Percentiles rank a stretch among this genome's conserved stretches.
phyloP scores from a whole-genome alignment of 2,329 filamentous ascomycete genomes.

The Ascochyta fabae region DNA sequence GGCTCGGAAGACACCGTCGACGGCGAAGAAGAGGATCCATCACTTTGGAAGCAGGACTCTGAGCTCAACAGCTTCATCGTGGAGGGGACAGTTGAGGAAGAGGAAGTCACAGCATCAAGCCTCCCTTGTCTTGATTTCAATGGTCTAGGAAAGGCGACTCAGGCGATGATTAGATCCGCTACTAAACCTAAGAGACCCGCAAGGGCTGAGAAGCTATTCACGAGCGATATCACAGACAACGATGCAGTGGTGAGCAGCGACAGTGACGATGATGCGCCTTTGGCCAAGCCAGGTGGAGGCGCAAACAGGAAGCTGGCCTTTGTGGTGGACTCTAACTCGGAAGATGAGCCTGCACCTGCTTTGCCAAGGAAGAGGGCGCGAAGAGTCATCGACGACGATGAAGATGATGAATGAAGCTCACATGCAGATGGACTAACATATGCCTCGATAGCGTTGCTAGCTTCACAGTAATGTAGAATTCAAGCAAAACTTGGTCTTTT shows the following conservation, averaged over 20 bases:
- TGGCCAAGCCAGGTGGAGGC: constrained; percentile 16
- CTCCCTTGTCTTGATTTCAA: constrained; percentile 37
- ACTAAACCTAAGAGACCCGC: constrained; percentile 28
- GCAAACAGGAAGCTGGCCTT: constrained; percentile 24
- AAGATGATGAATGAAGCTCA: constrained; percentile 34
- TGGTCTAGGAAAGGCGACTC: constrained; percentile 42
- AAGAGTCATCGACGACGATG: constrained; percentile 42
- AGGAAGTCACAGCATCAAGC: constrained; percentile 41
- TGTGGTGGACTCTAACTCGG: constrained; percentile 34
- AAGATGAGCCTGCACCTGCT: constrained; percentile 31
- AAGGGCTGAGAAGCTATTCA: constrained; percentile 43
- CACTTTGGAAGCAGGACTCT: constrained; percentile 52
- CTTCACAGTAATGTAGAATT: not conserved
- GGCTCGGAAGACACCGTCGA: constrained; percentile 55
- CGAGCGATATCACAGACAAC: constrained; percentile 43
- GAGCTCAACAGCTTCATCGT: constrained; percentile 56
- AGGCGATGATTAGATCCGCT: constrained; percentile 38
- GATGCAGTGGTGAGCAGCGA: constrained; percentile 46
- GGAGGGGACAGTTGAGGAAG: constrained; percentile 49
- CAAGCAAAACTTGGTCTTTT: not conserved
- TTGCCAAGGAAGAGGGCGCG: constrained; percentile 33
- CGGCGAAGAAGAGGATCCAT: constrained; percentile 47
- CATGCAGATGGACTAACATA: not conserved
- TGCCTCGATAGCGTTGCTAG: not conserved
- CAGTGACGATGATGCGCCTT: constrained; percentile 36